These are phyloP conservation scores for Pilasporangium apinafurcum DNA, from an alignment of 352 stramenopile species.

Conservation along the genomic window DNA sequence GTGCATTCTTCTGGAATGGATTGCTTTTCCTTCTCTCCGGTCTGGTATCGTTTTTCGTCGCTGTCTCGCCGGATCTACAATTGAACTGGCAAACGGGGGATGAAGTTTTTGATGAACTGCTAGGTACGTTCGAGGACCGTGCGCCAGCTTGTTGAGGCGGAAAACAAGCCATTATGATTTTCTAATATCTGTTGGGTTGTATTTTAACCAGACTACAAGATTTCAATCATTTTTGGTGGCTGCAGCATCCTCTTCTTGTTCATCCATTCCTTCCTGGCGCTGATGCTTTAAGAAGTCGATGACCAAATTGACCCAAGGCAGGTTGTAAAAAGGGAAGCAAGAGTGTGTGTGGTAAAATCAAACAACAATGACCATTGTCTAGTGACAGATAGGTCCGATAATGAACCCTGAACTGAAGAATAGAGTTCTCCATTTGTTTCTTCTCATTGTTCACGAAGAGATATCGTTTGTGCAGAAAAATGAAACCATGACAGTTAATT, in stretches of 20 bases:
- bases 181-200: background rate
- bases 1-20: conserved; percentile 69
- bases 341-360: too few species aligned
- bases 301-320: too few species aligned
- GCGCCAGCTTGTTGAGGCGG: background rate
- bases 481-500: too few species aligned
- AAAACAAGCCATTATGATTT: background rate
- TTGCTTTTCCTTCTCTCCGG: conserved; percentile 47
- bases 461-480: too few species aligned
- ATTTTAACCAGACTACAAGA: conserved; percentile 66
- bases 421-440: too few species aligned
- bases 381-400: too few species aligned
- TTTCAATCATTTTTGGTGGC: conserved; percentile 60
- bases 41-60: conserved; percentile 51
- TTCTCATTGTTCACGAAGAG: too few species aligned
- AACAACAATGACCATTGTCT: too few species aligned
- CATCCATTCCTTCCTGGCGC: conserved; percentile 49
- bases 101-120: conserved; percentile 46
- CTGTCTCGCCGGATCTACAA: conserved; percentile 44
- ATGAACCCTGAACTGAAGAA: too few species aligned
- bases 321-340: too few species aligned
- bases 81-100: conserved; percentile 65
- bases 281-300: too few species aligned
- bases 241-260: conserved; percentile 60
- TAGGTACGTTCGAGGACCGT: conserved; percentile 31